phyloP scores from a whole-genome alignment of 306 rosid genomes.

The Castanea mollissima region DNA sequence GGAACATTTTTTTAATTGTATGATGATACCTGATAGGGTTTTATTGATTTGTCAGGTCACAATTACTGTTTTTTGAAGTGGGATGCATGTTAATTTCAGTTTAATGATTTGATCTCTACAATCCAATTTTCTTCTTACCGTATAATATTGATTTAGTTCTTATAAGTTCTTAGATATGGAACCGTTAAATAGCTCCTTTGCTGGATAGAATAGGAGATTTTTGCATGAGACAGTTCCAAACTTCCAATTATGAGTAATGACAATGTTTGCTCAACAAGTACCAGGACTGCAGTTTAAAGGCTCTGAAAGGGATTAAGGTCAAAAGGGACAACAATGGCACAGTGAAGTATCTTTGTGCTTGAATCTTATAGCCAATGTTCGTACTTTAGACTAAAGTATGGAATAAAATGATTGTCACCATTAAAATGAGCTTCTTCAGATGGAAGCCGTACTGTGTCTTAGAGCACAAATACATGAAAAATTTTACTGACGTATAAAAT shows the following conservation, averaged over 20 bases:
- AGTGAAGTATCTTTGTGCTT: too few relatives aligned
- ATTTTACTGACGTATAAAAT: background rate
- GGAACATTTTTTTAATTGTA: background rate
- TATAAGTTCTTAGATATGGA: background rate
- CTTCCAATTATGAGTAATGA: background rate
- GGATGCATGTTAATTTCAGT: slow-evolving; percentile 12
- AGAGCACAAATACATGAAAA: background rate
- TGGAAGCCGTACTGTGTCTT: background rate
- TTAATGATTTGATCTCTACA: background rate
- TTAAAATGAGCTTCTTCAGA: background rate
- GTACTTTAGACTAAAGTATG: background rate
- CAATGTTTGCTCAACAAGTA: background rate
- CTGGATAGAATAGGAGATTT: background rate
- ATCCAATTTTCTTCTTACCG: background rate
- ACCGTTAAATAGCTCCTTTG: background rate
- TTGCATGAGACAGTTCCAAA: background rate
- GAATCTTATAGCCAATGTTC: background rate
- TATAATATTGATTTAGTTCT: background rate
- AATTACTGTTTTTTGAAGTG: slow-evolving; percentile 9
- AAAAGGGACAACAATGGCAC: background rate
- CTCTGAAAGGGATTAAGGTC: background rate
- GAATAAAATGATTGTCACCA: background rate
- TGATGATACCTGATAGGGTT: background rate
- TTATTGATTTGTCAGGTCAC: slow-evolving; percentile 2
- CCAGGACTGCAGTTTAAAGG: background rate